Conservation (phyloP, 345 rosid genomes). For the Punica granatum region DNA sequence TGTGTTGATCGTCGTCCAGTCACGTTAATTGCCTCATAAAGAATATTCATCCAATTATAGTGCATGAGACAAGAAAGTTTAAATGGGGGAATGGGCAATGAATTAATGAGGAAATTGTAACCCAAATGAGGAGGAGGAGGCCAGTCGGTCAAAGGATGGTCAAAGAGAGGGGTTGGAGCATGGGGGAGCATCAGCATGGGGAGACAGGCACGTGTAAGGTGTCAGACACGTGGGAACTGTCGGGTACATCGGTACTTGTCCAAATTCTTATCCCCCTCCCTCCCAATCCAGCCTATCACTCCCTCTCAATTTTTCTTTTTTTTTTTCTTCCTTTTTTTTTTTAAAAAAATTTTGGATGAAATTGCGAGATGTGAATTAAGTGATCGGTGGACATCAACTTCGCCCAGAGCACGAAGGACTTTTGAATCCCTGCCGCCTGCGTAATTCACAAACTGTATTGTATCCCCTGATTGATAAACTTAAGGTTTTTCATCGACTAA, state of each 20-base stretch:
- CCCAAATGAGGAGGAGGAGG: background rate
- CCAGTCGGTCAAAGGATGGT: background rate
- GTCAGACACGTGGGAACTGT: constrained; percentile 30
- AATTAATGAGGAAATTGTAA: background rate
- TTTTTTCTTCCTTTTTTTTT: background rate
- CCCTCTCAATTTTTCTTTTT: no score
- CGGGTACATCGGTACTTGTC: constrained; percentile 29
- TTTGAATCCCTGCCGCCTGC: no score
- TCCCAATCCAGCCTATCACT: background rate
- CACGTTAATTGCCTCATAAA: no score
- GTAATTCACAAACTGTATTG: no score
- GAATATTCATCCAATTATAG: no score
- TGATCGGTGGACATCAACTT: no score
- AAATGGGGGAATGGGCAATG: background rate
- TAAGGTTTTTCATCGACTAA: no score
- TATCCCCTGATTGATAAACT: no score
- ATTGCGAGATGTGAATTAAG: no score
- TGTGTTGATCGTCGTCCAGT: no score
- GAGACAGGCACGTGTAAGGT: constrained; percentile 5
- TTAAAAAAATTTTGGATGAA: no score
- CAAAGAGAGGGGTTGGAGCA: background rate
- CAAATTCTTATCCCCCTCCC: background rate
- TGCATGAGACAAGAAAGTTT: background rate
- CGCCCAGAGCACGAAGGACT: no score
- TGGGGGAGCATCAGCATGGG: constrained; percentile 13